Base-by-base conservation (phyloP, 805 yeast species). In the Saccharomycopsis selenospora region DNA sequence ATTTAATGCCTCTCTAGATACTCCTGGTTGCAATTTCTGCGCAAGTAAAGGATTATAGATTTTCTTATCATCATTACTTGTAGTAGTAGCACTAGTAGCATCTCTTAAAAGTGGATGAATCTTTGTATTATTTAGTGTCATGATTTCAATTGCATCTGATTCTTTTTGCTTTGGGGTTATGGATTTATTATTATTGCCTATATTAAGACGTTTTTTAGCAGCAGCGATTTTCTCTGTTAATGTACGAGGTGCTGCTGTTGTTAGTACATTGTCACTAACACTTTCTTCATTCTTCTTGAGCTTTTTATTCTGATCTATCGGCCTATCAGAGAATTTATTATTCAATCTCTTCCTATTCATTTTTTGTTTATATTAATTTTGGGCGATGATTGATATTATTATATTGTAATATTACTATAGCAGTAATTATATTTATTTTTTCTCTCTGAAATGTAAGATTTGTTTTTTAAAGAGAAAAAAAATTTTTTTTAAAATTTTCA, bases 61-160 rank as follows among this genome's bases (percentile, higher is more conserved):
- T 22, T 26, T 28, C 17, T 3, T 11, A 22, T 36, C 20, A 22
- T 17, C 42, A n/a, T 14, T n/a, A 22, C 10, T 29, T 17, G 4
- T 27, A 17, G 24, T 30, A 13, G 4, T 25, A 20, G 7, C 17
- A 17, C 11, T 46, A 8, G 24, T 26, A 24, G 46, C 25, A 1
- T 64, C 66, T 3, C 58, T 36, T 2, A 63, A 51, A 3, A 63
- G 45, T 3, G 67, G 67, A 50, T 63, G 66, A 3, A 63, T 40
- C 41, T 63, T 62, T 5, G 60, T 59, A 42, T 56, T 55, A 3
- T 26, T 38, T n/a, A 51, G 40, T 3, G 45, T 45, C 40, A 43
- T 18, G 13, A 51, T 23, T 10, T 28, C 36, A 3, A 17, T 10
- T 24, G 30, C 47, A 14, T 30, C 40, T 5, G 33, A 4, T 14